Evolutionary conservation across 2,329 filamentous ascomycete species (phyloP), one percentile per base, ranked within the genome.

Genomic region (Hypoxylon sp.): DNA sequence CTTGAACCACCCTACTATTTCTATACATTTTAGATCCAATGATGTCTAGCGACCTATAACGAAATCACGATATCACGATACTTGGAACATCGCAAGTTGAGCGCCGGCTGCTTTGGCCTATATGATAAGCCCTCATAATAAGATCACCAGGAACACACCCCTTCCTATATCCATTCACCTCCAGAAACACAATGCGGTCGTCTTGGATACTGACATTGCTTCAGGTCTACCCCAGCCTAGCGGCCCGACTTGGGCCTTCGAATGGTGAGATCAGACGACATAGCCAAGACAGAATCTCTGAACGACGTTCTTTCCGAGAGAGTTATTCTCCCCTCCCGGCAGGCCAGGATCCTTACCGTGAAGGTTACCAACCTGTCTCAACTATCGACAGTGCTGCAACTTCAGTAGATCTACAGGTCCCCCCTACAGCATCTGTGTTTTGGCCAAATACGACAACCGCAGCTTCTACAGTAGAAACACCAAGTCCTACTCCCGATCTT

Each of bases 401-500:
- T 5, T 78, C 77, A 17, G 79, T 75, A 42, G 78, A 77, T 25
- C 75, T 74, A 25, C 80, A 82, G 67, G 78, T 80, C 54, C 73
- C 81, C 14, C 77, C 78, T 6, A 71, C 74, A 33, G 70, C 72
- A 20, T 74, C 67, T 35, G 70, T 75, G 51, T 65, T 57, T 35
- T 73, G 70, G 49, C 77, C 77, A 8, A 75, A 79, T 53, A 80
- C 78, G 25, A 74, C 72, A 33, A 82, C 81, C 33, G 74, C 72
- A 68, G 40, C 10, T 44, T 8, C 40, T 8, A 58, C 67, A 65
- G 69, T 42, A 60, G 54, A 51, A 53, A 54, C 44, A 58, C 77
- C 81, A 4, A 75, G 66, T n/a, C 81, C 81, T 11, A 81, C 80
- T 6, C 76, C 77, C 7, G 69, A 81, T 35, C 74, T 82, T 1